Evolutionary conservation across 2,329 filamentous ascomycete species (phyloP), one percentile per base, ranked within the genome.

Genomic region (Xylaria multiplex): DNA sequence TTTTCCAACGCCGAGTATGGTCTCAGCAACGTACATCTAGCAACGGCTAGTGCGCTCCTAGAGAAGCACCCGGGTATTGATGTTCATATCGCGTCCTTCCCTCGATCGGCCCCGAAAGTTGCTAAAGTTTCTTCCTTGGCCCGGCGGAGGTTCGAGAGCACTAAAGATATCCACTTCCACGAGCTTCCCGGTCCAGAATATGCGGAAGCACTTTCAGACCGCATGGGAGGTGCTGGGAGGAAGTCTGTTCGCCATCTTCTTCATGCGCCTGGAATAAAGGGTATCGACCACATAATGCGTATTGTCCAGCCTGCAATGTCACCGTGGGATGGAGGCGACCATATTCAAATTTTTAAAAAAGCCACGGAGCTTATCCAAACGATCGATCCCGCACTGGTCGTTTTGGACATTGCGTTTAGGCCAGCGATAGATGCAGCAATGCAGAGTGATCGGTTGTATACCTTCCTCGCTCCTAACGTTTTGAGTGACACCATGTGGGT

Each of bases 11-110:
- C 40, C 35, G 72, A 72, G 30, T 62, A 54, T 32, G 71, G 72
- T 16, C 65, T 72, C 6, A 71, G 67, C 16, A 73, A 73, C 50
- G 68, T 73, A 4, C 64, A 68, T 22, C 40, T 72, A 30, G 67
- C 71, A 2, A 71, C 71, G 13, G 68, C 68, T 7, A 37, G 68
- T 8, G 65, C 66, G 13, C 64, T 73, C 8, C 54, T 71, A 14
- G 70, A 73, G 50, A 67, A 53, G 8, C 58, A 72, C 32, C 67
- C 71, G 0, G 43, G 61, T 3, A 57, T 73, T 22, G 62, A 69
- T 6, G 32, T 72, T 7, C 71, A 72, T 22, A 64, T 72, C 37
- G 70, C 69, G 2, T 73, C 70, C 9, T 72, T 71, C 54, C 19
- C 62, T 14, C 43, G 59, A 16, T 46, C 66, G 6, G 65, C 42